Evolutionary conservation across 2,329 filamentous ascomycete species (phyloP), one percentile per base, ranked within the genome.

Genomic region (Phialophora chinensis): DNA sequence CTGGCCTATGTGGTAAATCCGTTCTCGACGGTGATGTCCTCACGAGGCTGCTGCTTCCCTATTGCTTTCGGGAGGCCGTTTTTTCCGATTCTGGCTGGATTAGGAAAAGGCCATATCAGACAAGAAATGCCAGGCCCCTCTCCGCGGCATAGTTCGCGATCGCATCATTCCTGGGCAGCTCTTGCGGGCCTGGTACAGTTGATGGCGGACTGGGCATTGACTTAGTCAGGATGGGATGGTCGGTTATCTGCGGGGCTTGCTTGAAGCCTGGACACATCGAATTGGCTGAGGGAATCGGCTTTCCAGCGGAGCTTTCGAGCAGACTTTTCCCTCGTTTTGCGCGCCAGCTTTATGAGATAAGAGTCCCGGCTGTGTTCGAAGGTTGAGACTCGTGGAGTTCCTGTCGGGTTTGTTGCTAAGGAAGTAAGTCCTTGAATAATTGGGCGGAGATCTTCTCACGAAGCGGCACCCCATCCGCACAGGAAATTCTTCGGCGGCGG

Each of bases 191-290:
- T 8, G 17, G 17, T 44, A 8, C 33, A 12, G 10, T 29, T 23
- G 42, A 29, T 14, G 25, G 42, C 47, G 29, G 57, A n/a, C 57
- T 47, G 57, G 57, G 49, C 49, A 27, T 23, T 23, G 8, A 23
- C 49, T 27, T 52, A 52, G 49, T 52, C 49, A 52, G 49, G 47
- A 50, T 50, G 47, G 6, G 20, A 52, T 27, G 49, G 14, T 52
- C 20, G 49, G 49, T 52, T 27, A 52, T 52, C 49, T 52, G 49
- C 23, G 49, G 49, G 49, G 49, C 49, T 52, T 49, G 17, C 44
- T 49, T 14, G 20, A 29, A 27, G 20, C 10, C 25, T 52, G 20
- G 20, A 27, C 49, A 52, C 49, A 27, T 52, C 20, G 25, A 52
- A 52, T 52, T 52, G 23, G 49, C 12, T 12, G 20, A 17, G 12